Base-by-base conservation (phyloP, 108 stramenopile species). In the Stephanodiscus minutulus region DNA sequence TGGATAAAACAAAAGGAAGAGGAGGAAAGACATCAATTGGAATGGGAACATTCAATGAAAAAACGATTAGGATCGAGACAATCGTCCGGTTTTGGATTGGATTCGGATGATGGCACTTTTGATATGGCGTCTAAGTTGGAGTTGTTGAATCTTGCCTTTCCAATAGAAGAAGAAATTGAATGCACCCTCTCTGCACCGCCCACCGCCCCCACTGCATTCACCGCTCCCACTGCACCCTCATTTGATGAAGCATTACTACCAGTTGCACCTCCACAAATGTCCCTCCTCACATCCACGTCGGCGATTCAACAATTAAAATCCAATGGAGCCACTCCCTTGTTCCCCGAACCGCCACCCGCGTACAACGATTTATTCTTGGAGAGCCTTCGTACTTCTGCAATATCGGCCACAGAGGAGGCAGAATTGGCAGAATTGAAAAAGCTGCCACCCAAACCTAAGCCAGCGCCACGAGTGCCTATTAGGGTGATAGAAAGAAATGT, bases 1-100 rank as follows among this genome's bases (percentile, higher is more conserved):
- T 36, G 31, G 39, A 18, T 55, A 41, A 66, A 68, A 75, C 73
- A 75, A 46, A 60, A 82, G 53, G 86, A 75, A 29, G 74, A 81
- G 39, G 63, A 79, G 25, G 59, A 75, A 61, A 44, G 66, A 22
- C 68, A 77, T 31, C 35, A 73, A 53, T 63, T 83, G 62, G 85
- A 88, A 77, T 75, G 74, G 70, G 77, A 85, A 58, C 39, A 70
- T 39, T 62, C 58, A 64, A 68, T 77, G 72, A 72, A 70, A 44
- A 69, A 81, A 60, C 73, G 82, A 55, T 59, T 83, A 58, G 22
- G 49, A 41, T 50, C 66, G 41, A 61, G 54, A 12, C 47, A 61
- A 33, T 60, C 56, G 20, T 68, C 75, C 15, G 50, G 67, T 56
- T 52, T 66, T 15, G 65, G 39, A 7, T 6, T 53, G 27, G 39